These are phyloP conservation scores for Calamus simplicifolius DNA, from an alignment of 176 grass and related monocot species.

Conservation along the genomic window DNA sequence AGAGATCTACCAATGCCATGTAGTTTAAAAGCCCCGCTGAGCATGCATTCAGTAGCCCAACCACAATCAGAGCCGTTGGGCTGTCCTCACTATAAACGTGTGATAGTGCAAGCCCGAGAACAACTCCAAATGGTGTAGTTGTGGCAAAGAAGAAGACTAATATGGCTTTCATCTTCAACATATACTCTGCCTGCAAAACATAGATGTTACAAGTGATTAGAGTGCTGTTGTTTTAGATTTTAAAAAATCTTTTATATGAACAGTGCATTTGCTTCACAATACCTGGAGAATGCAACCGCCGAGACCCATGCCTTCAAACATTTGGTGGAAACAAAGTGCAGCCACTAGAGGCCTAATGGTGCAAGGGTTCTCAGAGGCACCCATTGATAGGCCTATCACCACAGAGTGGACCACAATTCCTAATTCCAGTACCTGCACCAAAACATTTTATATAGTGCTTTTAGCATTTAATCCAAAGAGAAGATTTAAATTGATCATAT, in stretches of 20 bases:
- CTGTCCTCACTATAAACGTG: neutral
- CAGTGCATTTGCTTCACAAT: neutral
- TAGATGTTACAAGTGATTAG: neutral
- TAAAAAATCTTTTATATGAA: too few relatives aligned
- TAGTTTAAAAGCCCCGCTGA: conserved; percentile 9
- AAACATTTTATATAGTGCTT: too few relatives aligned
- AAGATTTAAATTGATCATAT: too few relatives aligned
- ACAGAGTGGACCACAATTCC: conserved; percentile 2
- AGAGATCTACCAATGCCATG: conserved; percentile 10
- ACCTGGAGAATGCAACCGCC: conserved; percentile 3
- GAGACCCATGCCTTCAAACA: neutral
- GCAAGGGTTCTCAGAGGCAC: neutral
- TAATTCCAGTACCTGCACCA: neutral
- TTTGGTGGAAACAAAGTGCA: neutral
- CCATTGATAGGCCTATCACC: neutral
- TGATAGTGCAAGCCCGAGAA: neutral
- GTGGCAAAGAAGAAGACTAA: conserved; percentile 10
- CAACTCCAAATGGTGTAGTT: conserved; percentile 2
- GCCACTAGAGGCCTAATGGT: conserved; percentile 1
- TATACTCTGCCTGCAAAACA: conserved; percentile 1
- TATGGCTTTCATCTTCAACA: neutral
- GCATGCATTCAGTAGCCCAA: neutral
- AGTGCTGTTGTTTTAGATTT: neutral
- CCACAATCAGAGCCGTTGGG: conserved; percentile 10
- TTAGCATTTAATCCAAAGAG: too few relatives aligned